Evolutionary conservation across 1,284 basidiomycete genomes (phyloP), one percentile per base, ranked within the genome.

Genomic region (Sporisorium sorghi): DNA sequence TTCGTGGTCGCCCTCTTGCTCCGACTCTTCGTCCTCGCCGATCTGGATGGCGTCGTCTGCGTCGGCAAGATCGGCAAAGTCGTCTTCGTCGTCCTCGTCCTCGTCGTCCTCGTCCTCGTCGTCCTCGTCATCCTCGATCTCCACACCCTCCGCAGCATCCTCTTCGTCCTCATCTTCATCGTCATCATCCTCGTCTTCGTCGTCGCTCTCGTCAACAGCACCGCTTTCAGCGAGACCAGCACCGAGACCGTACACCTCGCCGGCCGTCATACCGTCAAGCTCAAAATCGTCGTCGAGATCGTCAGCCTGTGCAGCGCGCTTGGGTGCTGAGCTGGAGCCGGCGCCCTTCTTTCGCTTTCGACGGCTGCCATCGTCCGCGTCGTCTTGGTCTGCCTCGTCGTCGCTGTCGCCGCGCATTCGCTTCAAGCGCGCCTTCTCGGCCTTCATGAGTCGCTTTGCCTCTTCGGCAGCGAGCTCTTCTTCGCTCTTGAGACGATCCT

Each of bases 401-500:
- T 89, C 88, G 35, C 90, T 89, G 72, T 93, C 87, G 7, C 95
- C 96, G 46, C 92, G 86, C 95, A 98, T 98, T 19, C 97, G 89
- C 74, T 90, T 88, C 56, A 91, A 85, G 17, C 97, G 88, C 76
- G 88, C 89, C 70, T 89, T 88, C 86, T 99, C 97, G 0, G 93
- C 92, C 82, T 90, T 91, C 86, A 95, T 91, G 51, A 99, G 86
- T 2, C 89, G 88, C 79, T 94, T 91, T 77, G 93, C 95, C 82
- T 93, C 93, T 75, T 97, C 94, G 59, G 91, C 78, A 1, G 94
- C 95, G 14, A 93, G 80, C 84, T 99, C 97, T 77, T 96, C 94
- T 79, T 97, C 96, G 0, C 95, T 97, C 87, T 97, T 98, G 42
- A 94, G 93, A 59, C 97, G 88, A 83, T 99, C 93, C 82, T 94